Evolutionary conservation across 2,329 filamentous ascomycete genomes (phyloP), one percentile per base, ranked within the genome.

Genomic region (Beauveria australis): DNA sequence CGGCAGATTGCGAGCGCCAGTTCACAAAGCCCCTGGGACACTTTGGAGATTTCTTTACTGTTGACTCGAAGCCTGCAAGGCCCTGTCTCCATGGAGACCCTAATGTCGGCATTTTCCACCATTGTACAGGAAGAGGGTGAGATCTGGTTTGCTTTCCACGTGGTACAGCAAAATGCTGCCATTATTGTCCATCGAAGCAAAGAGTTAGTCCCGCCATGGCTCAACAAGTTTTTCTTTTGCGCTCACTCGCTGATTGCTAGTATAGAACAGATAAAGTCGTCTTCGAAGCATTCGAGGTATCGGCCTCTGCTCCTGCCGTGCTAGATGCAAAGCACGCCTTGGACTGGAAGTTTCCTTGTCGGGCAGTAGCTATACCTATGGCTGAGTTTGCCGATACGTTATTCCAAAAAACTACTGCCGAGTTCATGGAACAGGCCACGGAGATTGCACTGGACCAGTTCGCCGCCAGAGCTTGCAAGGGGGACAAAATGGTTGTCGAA

Each of bases 261-360:
- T 26, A 46, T 2, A 64, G 65, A 48, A 59, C 57, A 53, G 65
- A 14, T 26, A 67, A 26, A 12, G 63, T 66, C 61, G 79, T 66
- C 18, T 83, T 62, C 41, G 86, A 89, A 67, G 75, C 76, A 0
- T 89, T 89, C 53, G 84, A 89, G 68, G 74, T 80, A 0, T 85
- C 84, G 0, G 74, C 87, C 0, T 66, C 68, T 0, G 79, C 79
- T 0, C 72, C 79, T 19, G 68, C 76, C 16, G 81, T 87, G 0
- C 74, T 88, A 2, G 75, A 75, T 0, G 68, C 81, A 0, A 69
- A 79, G 7, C 74, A 75, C 33, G 77, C 83, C 0, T 69, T 89
- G 0, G 64, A 72, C 51, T 86, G 85, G 78, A 75, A 79, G n/a
- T 89, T 89, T 62, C 86, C 87, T 0, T 81, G 79, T 0, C 72